phyloP scores from a whole-genome alignment of 176 grass and related monocot species.

The barley (Hordeum vulgare) region DNA sequence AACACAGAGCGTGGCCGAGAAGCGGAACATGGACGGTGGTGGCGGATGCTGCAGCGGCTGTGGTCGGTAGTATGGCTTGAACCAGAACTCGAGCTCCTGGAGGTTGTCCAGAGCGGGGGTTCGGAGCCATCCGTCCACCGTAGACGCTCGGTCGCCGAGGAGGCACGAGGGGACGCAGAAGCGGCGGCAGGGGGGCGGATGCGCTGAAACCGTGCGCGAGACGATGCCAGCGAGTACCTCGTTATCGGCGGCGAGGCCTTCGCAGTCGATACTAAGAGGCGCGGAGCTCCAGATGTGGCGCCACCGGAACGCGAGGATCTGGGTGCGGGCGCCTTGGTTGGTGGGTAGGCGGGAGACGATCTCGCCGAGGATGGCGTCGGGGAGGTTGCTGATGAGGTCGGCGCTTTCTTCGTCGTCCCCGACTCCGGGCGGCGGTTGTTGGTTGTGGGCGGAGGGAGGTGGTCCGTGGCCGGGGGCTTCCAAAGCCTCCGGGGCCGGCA shows the following conservation, averaged over 20 bases:
- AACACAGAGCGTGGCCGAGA: not conserved
- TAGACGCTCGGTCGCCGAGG: not conserved
- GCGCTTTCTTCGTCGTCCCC: not conserved
- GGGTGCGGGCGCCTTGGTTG: not conserved
- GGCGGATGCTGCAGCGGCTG: conserved; percentile 1
- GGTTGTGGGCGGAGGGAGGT: not conserved
- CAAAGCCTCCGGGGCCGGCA: not conserved
- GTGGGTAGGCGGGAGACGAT: not conserved
- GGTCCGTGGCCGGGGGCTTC: not conserved
- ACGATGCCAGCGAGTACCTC: not conserved
- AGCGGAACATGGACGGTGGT: conserved; percentile 22
- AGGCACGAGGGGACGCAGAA: not conserved
- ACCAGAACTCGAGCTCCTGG: not conserved
- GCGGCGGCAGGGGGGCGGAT: not conserved
- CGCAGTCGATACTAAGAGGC: not conserved
- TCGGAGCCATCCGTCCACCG: not conserved
- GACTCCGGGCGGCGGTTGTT: not conserved
- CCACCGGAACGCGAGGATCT: not conserved
- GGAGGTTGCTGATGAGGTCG: not conserved
- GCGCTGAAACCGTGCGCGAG: not conserved
- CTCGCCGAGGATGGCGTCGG: not conserved
- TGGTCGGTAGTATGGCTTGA: not conserved
- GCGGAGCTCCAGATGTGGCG: not conserved
- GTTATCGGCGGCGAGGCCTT: not conserved
- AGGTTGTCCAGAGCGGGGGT: not conserved